Evolutionary conservation across 148 eudicot species (phyloP).

Genomic region (Rhododendron mucronatum): DNA sequence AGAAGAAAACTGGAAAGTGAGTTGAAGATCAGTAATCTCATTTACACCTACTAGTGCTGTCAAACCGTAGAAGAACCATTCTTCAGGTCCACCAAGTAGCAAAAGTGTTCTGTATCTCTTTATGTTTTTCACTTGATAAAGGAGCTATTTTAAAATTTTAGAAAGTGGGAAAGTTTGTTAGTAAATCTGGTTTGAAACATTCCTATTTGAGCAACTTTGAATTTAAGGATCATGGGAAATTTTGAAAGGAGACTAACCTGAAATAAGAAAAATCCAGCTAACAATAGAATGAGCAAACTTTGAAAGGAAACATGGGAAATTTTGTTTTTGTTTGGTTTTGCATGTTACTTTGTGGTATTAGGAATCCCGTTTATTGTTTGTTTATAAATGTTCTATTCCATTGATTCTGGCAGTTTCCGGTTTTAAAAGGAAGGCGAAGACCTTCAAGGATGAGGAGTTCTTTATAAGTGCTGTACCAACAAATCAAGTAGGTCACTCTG

Average conservation of each 20-base stretch:
- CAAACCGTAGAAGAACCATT: neutral
- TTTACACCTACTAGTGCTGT: neutral
- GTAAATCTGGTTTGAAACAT: neutral
- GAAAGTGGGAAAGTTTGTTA: neutral
- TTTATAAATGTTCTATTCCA: neutral
- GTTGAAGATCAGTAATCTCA: neutral
- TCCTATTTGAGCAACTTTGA: neutral
- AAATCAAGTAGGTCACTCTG: constrained; percentile 55
- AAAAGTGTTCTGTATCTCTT: neutral
- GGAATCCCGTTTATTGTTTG: neutral
- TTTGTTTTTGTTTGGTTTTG: neutral
- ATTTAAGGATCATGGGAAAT: neutral
- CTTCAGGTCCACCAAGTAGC: neutral
- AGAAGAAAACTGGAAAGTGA: neutral
- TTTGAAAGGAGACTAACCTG: neutral
- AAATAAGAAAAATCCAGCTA: neutral
- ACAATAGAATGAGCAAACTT: neutral
- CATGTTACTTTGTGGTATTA: neutral
- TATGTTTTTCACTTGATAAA: neutral
- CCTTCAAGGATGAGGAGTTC: constrained; percentile 78
- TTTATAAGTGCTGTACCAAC: constrained; percentile 84
- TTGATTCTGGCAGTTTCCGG: constrained; percentile 44
- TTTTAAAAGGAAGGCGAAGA: constrained; percentile 73
- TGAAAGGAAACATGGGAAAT: neutral
- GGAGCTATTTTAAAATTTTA: neutral